Evolutionary conservation across 345 rosid species (phyloP).

Genomic region (Citrus maxima): DNA sequence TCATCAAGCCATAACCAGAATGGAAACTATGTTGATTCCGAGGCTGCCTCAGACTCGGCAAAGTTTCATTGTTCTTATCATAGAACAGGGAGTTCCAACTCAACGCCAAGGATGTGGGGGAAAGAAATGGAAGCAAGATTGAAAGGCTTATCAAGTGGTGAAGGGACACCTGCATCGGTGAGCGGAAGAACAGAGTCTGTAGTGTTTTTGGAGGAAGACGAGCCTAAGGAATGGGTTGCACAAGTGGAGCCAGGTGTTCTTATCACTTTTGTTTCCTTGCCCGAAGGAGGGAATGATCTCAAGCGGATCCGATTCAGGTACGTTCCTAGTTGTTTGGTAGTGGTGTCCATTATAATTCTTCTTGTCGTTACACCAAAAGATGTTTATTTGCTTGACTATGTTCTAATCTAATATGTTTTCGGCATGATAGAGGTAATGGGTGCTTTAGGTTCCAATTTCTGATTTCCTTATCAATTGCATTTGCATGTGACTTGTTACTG

Average conservation of each 20-base stretch:
- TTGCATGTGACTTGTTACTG: constrained; percentile 16
- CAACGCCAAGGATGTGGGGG: constrained; percentile 65
- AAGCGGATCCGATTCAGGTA: constrained; percentile 96
- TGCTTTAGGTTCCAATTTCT: neutral
- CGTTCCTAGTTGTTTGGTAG: constrained; percentile 3
- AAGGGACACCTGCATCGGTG: constrained; percentile 79
- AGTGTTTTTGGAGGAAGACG: constrained; percentile 83
- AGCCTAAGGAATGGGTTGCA: constrained; percentile 98
- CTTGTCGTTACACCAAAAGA: constrained; percentile 2
- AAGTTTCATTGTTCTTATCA: constrained; percentile 68
- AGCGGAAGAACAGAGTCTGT: constrained; percentile 83
- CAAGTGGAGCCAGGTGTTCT: constrained; percentile 99
- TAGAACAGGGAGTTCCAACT: constrained; percentile 62
- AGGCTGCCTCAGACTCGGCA: constrained; percentile 61
- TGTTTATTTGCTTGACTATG: constrained; percentile 9
- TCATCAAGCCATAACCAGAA: constrained; percentile 53
- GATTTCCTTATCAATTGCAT: neutral
- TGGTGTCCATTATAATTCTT: constrained; percentile 2
- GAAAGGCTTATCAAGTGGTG: constrained; percentile 85
- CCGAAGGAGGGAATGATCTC: constrained; percentile 92
- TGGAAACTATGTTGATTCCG: constrained; percentile 52
- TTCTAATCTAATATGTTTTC: neutral
- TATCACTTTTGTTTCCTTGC: constrained; percentile 84
- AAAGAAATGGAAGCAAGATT: constrained; percentile 81
- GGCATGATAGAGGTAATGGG: constrained; percentile 8